phyloP scores from a whole-genome alignment of 805 yeast species.

The Zygotorulaspora danielsina region DNA sequence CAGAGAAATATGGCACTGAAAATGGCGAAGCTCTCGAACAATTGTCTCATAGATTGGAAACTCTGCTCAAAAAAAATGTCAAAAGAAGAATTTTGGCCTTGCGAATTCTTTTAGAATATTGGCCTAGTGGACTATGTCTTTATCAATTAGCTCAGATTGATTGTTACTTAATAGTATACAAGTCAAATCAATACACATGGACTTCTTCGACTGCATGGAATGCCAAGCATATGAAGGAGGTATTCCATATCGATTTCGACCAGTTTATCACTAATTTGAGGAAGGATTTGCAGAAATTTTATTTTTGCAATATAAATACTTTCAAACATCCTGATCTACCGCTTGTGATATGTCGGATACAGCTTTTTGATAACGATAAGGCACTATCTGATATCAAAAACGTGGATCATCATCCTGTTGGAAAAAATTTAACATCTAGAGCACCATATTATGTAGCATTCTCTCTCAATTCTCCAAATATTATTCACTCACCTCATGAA shows the following conservation, averaged over 20 bases:
- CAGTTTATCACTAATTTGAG: constrained; percentile 47
- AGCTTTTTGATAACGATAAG: constrained; percentile 51
- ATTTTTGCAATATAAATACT: constrained; percentile 59
- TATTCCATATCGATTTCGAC: constrained; percentile 44
- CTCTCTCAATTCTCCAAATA: constrained; percentile 61
- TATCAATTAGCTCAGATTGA: constrained; percentile 69
- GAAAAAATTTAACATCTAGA: constrained; percentile 44
- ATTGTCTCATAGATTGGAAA: constrained; percentile 9
- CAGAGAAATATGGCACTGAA: constrained; percentile 15
- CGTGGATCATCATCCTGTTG: not conserved
- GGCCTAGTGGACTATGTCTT: constrained; percentile 27
- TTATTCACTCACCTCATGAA: constrained; percentile 51
- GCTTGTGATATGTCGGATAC: constrained; percentile 57
- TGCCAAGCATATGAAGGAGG: constrained; percentile 30
- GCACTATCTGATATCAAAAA: not conserved
- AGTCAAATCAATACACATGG: constrained; percentile 44
- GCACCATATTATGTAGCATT: constrained; percentile 63
- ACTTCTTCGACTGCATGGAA: constrained; percentile 29
- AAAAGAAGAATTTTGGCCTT: constrained; percentile 15
- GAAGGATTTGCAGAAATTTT: constrained; percentile 46
- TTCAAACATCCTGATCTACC: constrained; percentile 64
- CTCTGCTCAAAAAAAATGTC: constrained; percentile 12
- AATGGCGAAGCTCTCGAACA: constrained; percentile 2
- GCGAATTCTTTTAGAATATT: constrained; percentile 19
- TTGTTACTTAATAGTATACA: constrained; percentile 57